phyloP scores from a whole-genome alignment of 768 basidiomycete species.

The Mycena floridula region DNA sequence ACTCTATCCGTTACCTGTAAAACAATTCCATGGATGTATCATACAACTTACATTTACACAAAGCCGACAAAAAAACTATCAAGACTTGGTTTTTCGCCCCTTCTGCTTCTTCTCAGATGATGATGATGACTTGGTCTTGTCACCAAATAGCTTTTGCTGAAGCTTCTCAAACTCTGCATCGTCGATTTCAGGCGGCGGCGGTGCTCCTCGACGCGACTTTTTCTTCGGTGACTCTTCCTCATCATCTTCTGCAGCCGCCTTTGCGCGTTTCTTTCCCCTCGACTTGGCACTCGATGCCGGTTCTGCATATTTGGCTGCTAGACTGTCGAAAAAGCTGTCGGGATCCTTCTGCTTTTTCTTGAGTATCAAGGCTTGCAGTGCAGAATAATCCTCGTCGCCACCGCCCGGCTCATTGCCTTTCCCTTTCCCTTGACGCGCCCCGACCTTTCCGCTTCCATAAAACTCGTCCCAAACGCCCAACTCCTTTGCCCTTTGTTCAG shows the following conservation, averaged over 20 bases:
- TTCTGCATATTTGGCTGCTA: constrained; percentile 70
- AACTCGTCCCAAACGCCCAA: constrained; percentile 95
- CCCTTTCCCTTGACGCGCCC: constrained; percentile 47
- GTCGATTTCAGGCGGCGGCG: constrained; percentile 50
- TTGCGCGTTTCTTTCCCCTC: constrained; percentile 50
- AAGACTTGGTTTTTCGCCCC: constrained; percentile 29
- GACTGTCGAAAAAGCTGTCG: constrained; percentile 66
- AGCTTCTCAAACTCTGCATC: constrained; percentile 60
- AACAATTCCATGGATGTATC: constrained; percentile 9
- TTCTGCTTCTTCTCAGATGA: constrained; percentile 23
- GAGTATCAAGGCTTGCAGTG: constrained; percentile 75
- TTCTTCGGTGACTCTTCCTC: constrained; percentile 41
- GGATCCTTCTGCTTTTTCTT: constrained; percentile 64
- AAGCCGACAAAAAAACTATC: constrained; percentile 2
- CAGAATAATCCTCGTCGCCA: constrained; percentile 58
- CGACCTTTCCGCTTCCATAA: constrained; percentile 70
- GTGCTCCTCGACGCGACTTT: constrained; percentile 33
- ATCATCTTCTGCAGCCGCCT: constrained; percentile 33
- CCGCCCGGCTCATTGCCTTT: constrained; percentile 27
- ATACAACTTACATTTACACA: constrained; percentile 5
- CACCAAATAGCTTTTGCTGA: constrained; percentile 50
- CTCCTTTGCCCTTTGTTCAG: constrained; percentile 78
- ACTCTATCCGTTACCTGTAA: constrained; percentile 63
- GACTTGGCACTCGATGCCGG: constrained; percentile 34
- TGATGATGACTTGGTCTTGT: constrained; percentile 29